Conservation (phyloP, 2,329 filamentous ascomycete species). For the Diaporthe caulivora region DNA sequence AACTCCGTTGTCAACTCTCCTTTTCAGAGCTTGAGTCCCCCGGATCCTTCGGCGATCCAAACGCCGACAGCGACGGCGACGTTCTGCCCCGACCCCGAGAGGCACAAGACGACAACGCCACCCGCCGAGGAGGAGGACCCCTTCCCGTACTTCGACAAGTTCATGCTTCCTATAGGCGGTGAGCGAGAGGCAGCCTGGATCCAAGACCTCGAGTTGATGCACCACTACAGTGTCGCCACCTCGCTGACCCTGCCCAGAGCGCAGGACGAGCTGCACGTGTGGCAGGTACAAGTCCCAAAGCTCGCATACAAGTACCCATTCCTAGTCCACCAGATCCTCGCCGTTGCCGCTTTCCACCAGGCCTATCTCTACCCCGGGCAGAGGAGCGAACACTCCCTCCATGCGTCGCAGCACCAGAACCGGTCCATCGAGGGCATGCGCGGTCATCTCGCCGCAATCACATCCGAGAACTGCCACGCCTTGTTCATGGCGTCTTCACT, state of each 20-base stretch:
- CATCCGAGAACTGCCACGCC: constrained; percentile 48
- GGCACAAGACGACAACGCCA: constrained; percentile 16
- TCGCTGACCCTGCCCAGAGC: constrained; percentile 49
- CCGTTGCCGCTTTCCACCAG: constrained; percentile 48
- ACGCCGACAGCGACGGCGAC: neutral
- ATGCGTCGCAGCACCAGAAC: constrained; percentile 50
- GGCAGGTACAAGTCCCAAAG: constrained; percentile 47
- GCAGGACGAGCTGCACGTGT: constrained; percentile 45
- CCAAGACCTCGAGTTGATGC: constrained; percentile 52
- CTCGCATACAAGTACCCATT: constrained; percentile 46
- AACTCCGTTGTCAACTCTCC: constrained; percentile 23
- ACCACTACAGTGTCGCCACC: constrained; percentile 46
- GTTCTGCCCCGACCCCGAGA: constrained; percentile 18
- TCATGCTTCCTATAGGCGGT: constrained; percentile 35
- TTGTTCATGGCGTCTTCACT: constrained; percentile 50
- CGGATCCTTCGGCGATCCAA: constrained; percentile 1
- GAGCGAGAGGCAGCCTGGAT: constrained; percentile 45
- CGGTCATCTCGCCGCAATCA: constrained; percentile 44
- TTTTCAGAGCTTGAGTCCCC: constrained; percentile 22
- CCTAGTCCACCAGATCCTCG: constrained; percentile 50
- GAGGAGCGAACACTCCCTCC: constrained; percentile 43
- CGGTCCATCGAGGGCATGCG: constrained; percentile 49
- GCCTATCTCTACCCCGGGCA: constrained; percentile 45
- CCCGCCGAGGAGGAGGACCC: constrained; percentile 13
- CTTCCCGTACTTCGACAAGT: constrained; percentile 38